Evolutionary conservation across 352 stramenopile genomes (phyloP).

Genomic region (Blastocystis sp.): DNA sequence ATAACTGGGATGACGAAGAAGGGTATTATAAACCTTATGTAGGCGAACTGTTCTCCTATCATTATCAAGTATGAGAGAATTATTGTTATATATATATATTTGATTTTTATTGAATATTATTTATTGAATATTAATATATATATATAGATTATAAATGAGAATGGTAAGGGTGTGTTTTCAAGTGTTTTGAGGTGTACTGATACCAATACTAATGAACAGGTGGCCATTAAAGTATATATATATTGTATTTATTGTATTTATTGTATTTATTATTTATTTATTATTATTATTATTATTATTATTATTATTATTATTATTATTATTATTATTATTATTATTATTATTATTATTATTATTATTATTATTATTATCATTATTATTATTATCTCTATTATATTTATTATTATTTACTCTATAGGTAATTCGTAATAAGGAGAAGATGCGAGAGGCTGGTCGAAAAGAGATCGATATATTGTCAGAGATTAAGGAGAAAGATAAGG

Average conservation of each 20-base stretch:
- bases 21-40: slow-evolving; percentile 86
- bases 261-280: slow-evolving; percentile 7
- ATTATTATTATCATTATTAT: too few relatives aligned
- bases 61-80: slow-evolving; percentile 81
- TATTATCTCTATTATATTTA: too few relatives aligned
- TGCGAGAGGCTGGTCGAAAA: slow-evolving; percentile 71
- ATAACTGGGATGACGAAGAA: slow-evolving; percentile 81
- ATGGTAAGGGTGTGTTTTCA: slow-evolving; percentile 89
- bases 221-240: slow-evolving; percentile 10
- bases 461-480: slow-evolving; percentile 60
- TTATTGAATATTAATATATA: too few relatives aligned
- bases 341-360: too few relatives aligned
- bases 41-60: slow-evolving; percentile 66
- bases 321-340: too few relatives aligned
- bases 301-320: slow-evolving; percentile 51
- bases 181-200: slow-evolving; percentile 78
- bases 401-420: too few relatives aligned
- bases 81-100: too few relatives aligned
- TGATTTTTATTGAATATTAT: too few relatives aligned
- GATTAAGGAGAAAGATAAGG: slow-evolving; percentile 51
- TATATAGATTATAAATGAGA: slow-evolving; percentile 63
- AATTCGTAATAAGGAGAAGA: slow-evolving; percentile 85
- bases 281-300: slow-evolving; percentile 51
- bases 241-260: background rate
- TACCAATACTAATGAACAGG: slow-evolving; percentile 40